Percentiles rank a stretch among this genome's conserved stretches.
Evolutionary conservation across 371 early-diverging fungal species (phyloP).

Genomic region (Mitosporidium daphniae): DNA sequence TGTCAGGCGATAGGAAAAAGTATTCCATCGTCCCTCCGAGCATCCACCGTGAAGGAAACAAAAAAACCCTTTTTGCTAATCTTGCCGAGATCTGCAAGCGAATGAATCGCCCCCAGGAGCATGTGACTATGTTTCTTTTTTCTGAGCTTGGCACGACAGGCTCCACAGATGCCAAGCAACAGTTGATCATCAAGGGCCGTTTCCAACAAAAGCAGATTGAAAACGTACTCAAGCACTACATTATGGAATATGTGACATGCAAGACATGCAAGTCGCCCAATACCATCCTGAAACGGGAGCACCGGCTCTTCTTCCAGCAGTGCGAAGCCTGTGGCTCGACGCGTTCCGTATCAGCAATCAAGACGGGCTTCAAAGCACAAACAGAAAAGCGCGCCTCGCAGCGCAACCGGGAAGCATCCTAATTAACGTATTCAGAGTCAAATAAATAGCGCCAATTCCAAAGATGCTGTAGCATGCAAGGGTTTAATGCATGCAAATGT

Average conservation of each 20-base stretch:
- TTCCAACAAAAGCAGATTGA: conserved; percentile 97
- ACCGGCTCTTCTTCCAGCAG: conserved; percentile 79
- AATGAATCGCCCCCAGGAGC: conserved; percentile 74
- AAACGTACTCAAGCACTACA: conserved; percentile 81
- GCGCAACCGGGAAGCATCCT: too few relatives aligned
- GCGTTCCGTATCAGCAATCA: conserved; percentile 79
- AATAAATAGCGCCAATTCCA: too few relatives aligned
- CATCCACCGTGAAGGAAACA: conserved; percentile 58
- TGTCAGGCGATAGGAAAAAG: conserved; percentile 50
- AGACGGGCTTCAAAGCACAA: conserved; percentile 84
- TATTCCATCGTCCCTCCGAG: conserved; percentile 69
- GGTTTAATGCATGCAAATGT: too few relatives aligned
- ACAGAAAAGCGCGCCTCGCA: too few relatives aligned
- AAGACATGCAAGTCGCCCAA: conserved; percentile 90
- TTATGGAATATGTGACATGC: conserved; percentile 92
- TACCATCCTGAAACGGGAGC: conserved; percentile 76
- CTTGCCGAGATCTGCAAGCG: conserved; percentile 53
- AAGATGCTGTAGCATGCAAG: too few relatives aligned
- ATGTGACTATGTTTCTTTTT: conserved; percentile 82
- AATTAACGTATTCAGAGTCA: too few relatives aligned
- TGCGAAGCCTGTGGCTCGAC: conserved; percentile 88
- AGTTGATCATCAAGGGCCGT: conserved; percentile 80
- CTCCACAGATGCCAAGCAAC: conserved; percentile 63
- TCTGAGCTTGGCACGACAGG: conserved; percentile 92
- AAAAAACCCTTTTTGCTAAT: conserved; percentile 76